These are phyloP conservation scores for Psilocybe cyanescens DNA, from an alignment of 768 basidiomycete genomes.

Conservation along the genomic window DNA sequence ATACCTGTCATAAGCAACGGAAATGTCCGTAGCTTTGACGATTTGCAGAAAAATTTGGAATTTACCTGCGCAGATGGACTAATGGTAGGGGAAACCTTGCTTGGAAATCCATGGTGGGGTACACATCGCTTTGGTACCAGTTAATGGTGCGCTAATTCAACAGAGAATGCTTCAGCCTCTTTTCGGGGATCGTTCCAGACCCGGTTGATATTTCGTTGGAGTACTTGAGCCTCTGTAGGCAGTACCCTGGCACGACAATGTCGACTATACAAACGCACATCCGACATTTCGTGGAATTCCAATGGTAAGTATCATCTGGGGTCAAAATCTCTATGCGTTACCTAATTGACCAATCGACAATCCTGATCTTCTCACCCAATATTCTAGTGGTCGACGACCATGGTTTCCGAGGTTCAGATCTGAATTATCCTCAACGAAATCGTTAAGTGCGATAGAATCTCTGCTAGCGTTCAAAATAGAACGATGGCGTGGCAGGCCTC, in stretches of 20 bases:
- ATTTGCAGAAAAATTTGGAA: conserved; percentile 56
- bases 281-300: conserved; percentile 67
- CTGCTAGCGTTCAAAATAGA: conserved; percentile 48
- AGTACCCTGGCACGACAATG: conserved; percentile 53
- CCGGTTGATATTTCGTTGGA: conserved; percentile 70
- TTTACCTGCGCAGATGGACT: conserved; percentile 70
- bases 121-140: background rate
- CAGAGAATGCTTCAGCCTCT: conserved; percentile 48
- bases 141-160: background rate
- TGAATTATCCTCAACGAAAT: conserved; percentile 43
- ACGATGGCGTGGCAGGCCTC: conserved; percentile 49
- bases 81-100: conserved; percentile 82
- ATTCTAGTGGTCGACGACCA: conserved; percentile 44
- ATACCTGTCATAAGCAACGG: conserved; percentile 80
- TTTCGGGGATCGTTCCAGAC: conserved; percentile 56
- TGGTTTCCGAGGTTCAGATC: conserved; percentile 63
- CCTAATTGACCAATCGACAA: background rate
- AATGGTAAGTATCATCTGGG: conserved; percentile 51
- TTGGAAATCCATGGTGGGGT: conserved; percentile 74
- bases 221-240: conserved; percentile 65
- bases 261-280: conserved; percentile 64
- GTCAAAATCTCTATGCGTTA: background rate
- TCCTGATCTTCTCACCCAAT: background rate
- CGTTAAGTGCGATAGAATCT: conserved; percentile 48
- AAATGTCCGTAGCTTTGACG: conserved; percentile 66